Percentiles rank a stretch among this genome's conserved stretches.
Conservation (phyloP, 805 yeast genomes). For the Starmerella potacharoeniae region DNA sequence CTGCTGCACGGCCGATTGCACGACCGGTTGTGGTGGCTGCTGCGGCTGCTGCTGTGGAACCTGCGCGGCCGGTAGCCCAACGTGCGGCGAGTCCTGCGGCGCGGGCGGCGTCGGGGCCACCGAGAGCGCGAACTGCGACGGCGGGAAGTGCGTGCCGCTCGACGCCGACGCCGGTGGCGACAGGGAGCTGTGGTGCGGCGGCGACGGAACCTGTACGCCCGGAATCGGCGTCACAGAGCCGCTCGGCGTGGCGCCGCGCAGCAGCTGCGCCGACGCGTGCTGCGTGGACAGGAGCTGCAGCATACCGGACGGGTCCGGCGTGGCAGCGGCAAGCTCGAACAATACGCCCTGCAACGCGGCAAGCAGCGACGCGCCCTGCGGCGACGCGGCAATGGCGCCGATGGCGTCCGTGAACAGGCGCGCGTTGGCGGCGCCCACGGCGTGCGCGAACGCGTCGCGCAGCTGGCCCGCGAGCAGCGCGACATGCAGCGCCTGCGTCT, state of each 20-base stretch:
- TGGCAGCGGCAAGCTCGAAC: slow-evolving; percentile 14
- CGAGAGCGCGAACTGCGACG: not conserved
- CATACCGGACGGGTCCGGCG: slow-evolving; percentile 1
- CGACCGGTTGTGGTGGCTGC: not conserved
- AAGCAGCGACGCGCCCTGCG: slow-evolving; percentile 18
- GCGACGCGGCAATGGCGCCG: slow-evolving; percentile 17
- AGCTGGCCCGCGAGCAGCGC: slow-evolving; percentile 10
- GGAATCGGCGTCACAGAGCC: not conserved
- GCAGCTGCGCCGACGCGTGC: not conserved
- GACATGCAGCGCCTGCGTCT: not conserved
- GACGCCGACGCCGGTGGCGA: not conserved
- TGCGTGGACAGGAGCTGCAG: not conserved
- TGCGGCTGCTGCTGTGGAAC: not conserved
- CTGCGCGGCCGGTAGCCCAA: not conserved
- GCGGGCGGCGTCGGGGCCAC: not conserved
- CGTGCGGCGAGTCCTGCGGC: not conserved
- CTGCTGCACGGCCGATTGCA: not conserved
- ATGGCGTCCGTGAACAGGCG: slow-evolving; percentile 12
- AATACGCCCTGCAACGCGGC: slow-evolving; percentile 18
- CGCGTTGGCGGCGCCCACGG: slow-evolving; percentile 9
- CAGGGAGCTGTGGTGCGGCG: not conserved
- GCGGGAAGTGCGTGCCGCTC: not conserved
- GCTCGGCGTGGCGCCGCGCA: not conserved
- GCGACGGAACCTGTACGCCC: not conserved
- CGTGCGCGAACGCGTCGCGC: slow-evolving; percentile 12